These are phyloP conservation scores for Amniculicola lignicola DNA, from an alignment of 495 filamentous ascomycete genomes.

Conservation along the genomic window DNA sequence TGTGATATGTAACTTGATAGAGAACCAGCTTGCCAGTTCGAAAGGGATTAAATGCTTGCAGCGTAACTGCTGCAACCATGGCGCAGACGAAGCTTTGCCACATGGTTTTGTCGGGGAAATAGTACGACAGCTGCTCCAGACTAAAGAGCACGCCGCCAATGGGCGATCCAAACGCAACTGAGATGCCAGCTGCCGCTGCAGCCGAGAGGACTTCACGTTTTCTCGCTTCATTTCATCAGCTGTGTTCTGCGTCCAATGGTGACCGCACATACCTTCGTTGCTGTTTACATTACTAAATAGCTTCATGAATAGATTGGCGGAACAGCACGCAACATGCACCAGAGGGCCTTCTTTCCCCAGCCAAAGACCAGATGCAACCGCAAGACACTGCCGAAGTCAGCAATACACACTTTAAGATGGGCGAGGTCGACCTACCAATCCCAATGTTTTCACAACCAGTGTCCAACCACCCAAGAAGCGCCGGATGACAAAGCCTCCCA, in stretches of 20 bases:
- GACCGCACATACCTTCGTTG: conserved; percentile 88
- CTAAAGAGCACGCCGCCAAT: conserved; percentile 96
- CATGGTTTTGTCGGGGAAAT: conserved; percentile 99
- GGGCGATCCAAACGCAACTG: conserved; percentile 94
- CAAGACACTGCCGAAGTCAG: conserved; percentile 63
- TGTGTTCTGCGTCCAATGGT: no score
- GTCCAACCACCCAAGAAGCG: conserved; percentile 94
- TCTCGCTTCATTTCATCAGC: conserved; percentile 66
- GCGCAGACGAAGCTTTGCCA: conserved; percentile 99
- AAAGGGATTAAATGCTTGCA: conserved; percentile 93
- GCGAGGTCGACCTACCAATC: conserved; percentile 60
- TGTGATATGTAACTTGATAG: conserved; percentile 93
- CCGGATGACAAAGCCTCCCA: conserved; percentile 91
- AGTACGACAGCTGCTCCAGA: conserved; percentile 95
- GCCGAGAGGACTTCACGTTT: conserved; percentile 96
- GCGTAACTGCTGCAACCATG: conserved; percentile 91
- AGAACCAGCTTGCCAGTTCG: conserved; percentile 93
- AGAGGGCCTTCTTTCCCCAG: conserved; percentile 97
- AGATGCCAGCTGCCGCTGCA: conserved; percentile 90
- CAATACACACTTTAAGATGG: conserved; percentile 26
- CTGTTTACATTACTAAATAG: conserved; percentile 74
- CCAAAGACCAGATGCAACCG: conserved; percentile 95
- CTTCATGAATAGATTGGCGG: conserved; percentile 93
- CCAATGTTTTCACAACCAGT: conserved; percentile 83
- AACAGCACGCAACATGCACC: conserved; percentile 97